phyloP scores from a whole-genome alignment of 192 early-diverging fungal genomes.

The Pilobolus umbonatus region DNA sequence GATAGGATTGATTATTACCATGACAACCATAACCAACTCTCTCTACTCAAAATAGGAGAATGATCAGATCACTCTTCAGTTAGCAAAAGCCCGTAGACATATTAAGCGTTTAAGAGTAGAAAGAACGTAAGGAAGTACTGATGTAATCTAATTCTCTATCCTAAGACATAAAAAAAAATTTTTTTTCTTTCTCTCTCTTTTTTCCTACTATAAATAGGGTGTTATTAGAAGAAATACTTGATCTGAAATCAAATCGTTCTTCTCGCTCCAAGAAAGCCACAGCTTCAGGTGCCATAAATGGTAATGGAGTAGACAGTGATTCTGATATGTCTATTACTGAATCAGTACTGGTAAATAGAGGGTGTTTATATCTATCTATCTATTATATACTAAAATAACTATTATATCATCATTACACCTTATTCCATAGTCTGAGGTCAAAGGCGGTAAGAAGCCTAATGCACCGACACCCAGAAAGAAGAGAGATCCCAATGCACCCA shows the following conservation, averaged over 20 bases:
- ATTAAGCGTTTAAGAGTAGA: constrained; percentile 44
- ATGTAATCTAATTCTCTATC: background rate
- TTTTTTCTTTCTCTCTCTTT: background rate
- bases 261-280: background rate
- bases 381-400: background rate
- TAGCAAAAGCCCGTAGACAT: constrained; percentile 37
- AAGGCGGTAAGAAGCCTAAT: background rate
- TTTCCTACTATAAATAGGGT: constrained; percentile 1
- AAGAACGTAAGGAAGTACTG: constrained; percentile 28
- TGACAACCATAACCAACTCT: background rate
- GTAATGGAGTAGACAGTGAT: constrained; percentile 8
- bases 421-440: constrained; percentile 3
- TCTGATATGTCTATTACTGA: constrained; percentile 13
- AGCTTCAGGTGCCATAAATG: no score
- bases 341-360: constrained; percentile 3
- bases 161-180: background rate
- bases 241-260: constrained; percentile 5
- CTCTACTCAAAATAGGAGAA: constrained; percentile 35
- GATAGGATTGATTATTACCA: background rate
- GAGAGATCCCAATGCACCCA: constrained; percentile 43
- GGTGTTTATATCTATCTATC: background rate
- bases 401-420: no score
- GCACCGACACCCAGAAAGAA: constrained; percentile 27
- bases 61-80: constrained; percentile 33
- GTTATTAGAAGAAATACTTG: constrained; percentile 10